Conservation (phyloP, 257 asterid genomes). For the Anisodus acutangulus region DNA sequence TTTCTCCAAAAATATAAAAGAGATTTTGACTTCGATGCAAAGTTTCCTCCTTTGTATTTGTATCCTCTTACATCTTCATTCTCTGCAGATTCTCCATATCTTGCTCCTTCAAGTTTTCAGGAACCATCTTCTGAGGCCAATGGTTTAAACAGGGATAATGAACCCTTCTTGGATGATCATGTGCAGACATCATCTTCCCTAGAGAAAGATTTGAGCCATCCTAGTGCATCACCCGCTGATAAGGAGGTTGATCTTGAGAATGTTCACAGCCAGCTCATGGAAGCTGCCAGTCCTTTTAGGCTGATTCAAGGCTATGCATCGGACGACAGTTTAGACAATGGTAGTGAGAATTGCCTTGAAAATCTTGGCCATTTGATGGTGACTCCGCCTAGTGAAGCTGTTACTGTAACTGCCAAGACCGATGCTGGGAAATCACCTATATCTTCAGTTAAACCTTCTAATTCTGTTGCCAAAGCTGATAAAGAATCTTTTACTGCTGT, state of each 20-base stretch:
- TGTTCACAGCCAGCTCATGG: conserved; percentile 44
- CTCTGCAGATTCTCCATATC: conserved; percentile 47
- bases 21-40: conserved; percentile 28
- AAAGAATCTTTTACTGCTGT: conserved; percentile 32
- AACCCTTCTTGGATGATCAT: conserved; percentile 34
- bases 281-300: conserved; percentile 52
- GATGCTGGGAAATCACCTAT: conserved; percentile 33
- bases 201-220: conserved; percentile 38
- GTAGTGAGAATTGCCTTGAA: conserved; percentile 40
- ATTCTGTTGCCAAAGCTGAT: conserved; percentile 40
- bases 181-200: conserved; percentile 37
- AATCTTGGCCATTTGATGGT: conserved; percentile 37
- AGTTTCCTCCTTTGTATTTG: conserved; percentile 26
- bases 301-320: conserved; percentile 66
- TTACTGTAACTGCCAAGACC: conserved; percentile 39
- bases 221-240: conserved; percentile 35
- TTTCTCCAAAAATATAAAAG: background rate
- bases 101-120: conserved; percentile 31
- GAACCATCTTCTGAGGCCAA: conserved; percentile 42
- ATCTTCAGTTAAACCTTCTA: conserved; percentile 41
- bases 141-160: conserved; percentile 41
- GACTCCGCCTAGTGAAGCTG: conserved; percentile 37
- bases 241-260: conserved; percentile 47
- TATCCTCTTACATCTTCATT: conserved; percentile 30
- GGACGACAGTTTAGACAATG: conserved; percentile 54